A percentile compares a stretch with the other conserved stretches of the same genome.
These are phyloP conservation scores for Penicillium sclerotiorum DNA, from an alignment of 2,329 filamentous ascomycete genomes.

Conservation along the genomic window DNA sequence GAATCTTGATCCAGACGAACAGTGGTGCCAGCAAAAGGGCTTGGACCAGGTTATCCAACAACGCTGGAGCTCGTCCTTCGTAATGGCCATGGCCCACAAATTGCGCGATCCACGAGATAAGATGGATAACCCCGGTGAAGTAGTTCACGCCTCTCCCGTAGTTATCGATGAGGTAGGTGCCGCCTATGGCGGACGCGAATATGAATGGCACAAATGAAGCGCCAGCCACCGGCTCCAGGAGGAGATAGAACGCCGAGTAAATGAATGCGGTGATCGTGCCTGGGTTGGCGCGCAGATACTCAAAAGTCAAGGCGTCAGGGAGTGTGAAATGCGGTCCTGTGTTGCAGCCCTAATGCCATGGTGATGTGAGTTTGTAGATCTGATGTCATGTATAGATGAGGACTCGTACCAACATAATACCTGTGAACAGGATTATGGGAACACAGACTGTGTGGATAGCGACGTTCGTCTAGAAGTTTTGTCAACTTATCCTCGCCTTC, in stretches of 20 bases:
- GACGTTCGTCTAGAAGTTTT: conserved; percentile 59
- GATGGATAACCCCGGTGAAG: conserved; percentile 69
- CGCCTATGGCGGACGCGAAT: conserved; percentile 71
- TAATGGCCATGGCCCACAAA: conserved; percentile 90
- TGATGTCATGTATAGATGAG: neutral
- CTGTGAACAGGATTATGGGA: conserved; percentile 62
- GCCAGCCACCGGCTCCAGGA: conserved; percentile 93
- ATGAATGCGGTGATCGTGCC: conserved; percentile 60
- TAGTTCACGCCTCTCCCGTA: conserved; percentile 63
- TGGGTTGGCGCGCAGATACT: conserved; percentile 62
- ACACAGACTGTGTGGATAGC: conserved; percentile 67
- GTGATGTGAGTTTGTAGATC: neutral
- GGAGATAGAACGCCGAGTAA: conserved; percentile 80
- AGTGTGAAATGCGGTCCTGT: conserved; percentile 55
- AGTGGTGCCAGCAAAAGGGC: conserved; percentile 91
- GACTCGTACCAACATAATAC: conserved; percentile 59
- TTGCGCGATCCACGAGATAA: conserved; percentile 81
- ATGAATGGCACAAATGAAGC: conserved; percentile 74
- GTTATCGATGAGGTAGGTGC: conserved; percentile 71
- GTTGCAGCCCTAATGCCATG: conserved; percentile 56
- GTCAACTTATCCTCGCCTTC: neutral
- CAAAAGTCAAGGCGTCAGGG: conserved; percentile 56
- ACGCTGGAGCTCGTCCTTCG: conserved; percentile 82
- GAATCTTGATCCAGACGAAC: conserved; percentile 93
- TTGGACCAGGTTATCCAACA: conserved; percentile 89